These are phyloP conservation scores for Penicillium sp. DNA, from an alignment of 2,329 filamentous ascomycete genomes.

Conservation along the genomic window DNA sequence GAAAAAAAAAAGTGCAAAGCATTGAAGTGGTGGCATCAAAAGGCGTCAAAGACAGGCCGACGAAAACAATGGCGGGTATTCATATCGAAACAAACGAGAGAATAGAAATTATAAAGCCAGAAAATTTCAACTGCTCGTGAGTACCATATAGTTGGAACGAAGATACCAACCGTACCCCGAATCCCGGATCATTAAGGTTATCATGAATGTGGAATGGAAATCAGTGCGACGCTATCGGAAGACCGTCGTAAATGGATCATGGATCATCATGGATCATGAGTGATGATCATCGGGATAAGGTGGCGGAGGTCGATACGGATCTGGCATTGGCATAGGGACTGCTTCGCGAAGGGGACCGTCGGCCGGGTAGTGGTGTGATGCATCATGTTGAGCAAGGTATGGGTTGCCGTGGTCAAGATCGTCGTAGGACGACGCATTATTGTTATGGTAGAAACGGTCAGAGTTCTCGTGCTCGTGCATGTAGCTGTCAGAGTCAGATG, in stretches of 20 bases:
- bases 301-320: slow-evolving; percentile 30
- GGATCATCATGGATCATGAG: slow-evolving; percentile 8
- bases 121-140: slow-evolving; percentile 14
- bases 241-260: slow-evolving; percentile 7
- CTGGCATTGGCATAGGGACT: slow-evolving; percentile 32
- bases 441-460: slow-evolving; percentile 11
- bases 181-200: slow-evolving; percentile 2
- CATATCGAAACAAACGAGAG: slow-evolving; percentile 13
- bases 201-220: slow-evolving; percentile 2
- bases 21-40: slow-evolving; percentile 5
- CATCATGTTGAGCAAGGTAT: slow-evolving; percentile 6
- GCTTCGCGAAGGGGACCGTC: slow-evolving; percentile 30
- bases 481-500: slow-evolving; percentile 19
- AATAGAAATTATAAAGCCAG: slow-evolving; percentile 1
- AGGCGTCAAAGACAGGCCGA: slow-evolving; percentile 9
- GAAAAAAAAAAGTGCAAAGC: slow-evolving; percentile 5
- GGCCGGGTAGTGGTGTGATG: slow-evolving; percentile 16
- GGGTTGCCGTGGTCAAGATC: slow-evolving; percentile 10
- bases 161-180: not conserved
- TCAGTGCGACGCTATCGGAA: not conserved
- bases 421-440: slow-evolving; percentile 14
- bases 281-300: slow-evolving; percentile 23
- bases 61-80: slow-evolving; percentile 20
- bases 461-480: slow-evolving; percentile 16
- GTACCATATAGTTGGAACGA: slow-evolving; percentile 19